These are phyloP conservation scores for Euphorbia lathyris DNA, from an alignment of 345 rosid genomes.

Conservation along the genomic window DNA sequence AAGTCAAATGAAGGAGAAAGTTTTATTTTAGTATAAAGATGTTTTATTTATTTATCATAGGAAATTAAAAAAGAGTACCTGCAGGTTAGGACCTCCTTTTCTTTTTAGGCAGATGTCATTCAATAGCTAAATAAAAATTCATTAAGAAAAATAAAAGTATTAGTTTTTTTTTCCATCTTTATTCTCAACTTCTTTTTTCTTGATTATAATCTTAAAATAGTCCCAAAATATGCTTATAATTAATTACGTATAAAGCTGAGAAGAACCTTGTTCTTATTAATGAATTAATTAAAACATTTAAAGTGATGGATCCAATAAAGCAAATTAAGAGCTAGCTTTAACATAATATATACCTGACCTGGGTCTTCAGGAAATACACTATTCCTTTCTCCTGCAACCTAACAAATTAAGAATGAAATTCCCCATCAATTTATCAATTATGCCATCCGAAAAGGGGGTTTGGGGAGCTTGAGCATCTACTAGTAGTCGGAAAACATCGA, in stretches of 20 bases:
- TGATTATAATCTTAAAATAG: background rate
- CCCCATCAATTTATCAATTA: background rate
- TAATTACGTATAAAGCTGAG: constrained; percentile 17
- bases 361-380: constrained; percentile 27
- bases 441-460: no score
- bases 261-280: constrained; percentile 23
- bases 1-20: constrained; percentile 28
- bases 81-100: constrained; percentile 36
- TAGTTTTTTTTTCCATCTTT: constrained; percentile 11
- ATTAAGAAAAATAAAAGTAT: background rate
- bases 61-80: constrained; percentile 16
- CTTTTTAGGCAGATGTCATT: constrained; percentile 39
- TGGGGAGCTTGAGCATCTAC: no score
- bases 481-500: no score
- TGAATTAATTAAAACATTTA: background rate
- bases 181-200: background rate
- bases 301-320: constrained; percentile 29
- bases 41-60: background rate
- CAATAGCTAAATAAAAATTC: constrained; percentile 21
- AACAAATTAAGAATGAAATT: background rate
- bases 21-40: background rate
- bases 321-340: background rate
- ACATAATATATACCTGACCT: constrained; percentile 28
- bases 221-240: constrained; percentile 11
- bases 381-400: constrained; percentile 20